A percentile compares a stretch with the other conserved stretches of the same genome.
Conservation (phyloP, 108 stramenopile genomes). For the Discostella stelligeroides region DNA sequence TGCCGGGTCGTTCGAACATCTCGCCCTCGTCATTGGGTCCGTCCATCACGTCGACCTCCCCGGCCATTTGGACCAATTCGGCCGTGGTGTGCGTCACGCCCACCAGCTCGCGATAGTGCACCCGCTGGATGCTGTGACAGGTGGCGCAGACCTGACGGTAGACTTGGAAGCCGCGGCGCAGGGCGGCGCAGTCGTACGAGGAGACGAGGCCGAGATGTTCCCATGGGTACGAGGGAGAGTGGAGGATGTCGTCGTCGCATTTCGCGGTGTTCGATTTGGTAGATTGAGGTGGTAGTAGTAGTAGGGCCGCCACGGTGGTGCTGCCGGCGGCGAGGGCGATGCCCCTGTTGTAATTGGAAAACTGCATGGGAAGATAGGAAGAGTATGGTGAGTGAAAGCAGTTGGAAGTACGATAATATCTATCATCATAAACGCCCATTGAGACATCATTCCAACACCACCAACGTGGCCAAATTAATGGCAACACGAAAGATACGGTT, state of each 20-base stretch:
- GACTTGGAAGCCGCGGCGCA: constrained; percentile 99
- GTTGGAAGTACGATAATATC: too few species aligned
- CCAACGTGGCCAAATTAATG: too few species aligned
- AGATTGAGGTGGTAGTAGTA: constrained; percentile 9
- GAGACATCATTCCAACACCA: too few species aligned
- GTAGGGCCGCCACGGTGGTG: constrained; percentile 20
- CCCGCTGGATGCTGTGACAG: constrained; percentile 91
- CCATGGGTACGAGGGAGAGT: constrained; percentile 78
- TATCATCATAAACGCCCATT: too few species aligned
- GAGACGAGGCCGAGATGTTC: constrained; percentile 78
- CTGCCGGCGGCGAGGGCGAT: constrained; percentile 30
- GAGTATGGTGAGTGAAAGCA: too few species aligned
- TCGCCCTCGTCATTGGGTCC: constrained; percentile 98
- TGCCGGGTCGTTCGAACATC: constrained; percentile 99
- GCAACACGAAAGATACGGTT: too few species aligned
- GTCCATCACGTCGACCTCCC: constrained; percentile 93
- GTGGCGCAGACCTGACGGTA: constrained; percentile 98
- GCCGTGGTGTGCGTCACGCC: constrained; percentile 95
- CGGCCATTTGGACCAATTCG: constrained; percentile 90
- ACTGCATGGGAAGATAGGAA: too few species aligned
- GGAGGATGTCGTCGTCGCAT: constrained; percentile 74
- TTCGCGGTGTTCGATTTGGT: too few species aligned
- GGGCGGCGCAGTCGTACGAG: constrained; percentile 86
- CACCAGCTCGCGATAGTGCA: constrained; percentile 97
- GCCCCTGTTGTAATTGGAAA: constrained; percentile 42